Base-by-base conservation (phyloP, 2,329 filamentous ascomycete genomes). In the Cercospora citrullina region DNA sequence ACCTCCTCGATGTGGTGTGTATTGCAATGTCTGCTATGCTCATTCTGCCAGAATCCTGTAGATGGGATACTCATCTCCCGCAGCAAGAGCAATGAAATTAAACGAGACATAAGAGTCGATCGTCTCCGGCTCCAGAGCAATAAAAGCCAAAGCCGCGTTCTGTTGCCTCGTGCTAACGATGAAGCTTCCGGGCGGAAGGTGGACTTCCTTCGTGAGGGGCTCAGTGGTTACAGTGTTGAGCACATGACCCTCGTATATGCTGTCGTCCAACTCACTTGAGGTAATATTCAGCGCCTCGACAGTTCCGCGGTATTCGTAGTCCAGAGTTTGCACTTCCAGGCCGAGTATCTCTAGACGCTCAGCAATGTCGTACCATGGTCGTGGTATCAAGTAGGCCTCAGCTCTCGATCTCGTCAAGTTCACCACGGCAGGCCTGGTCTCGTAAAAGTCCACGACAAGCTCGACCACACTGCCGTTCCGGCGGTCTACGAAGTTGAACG, bases 21-120 rank as follows among this genome's bases (percentile, higher is more conserved):
- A 53, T 4, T n/a, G 23, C 14, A 26, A 5, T n/a, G 7, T 2
- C 23, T 53, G 23, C 14, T 3, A 28, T n/a, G 14, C n/a, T 18
- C 10, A 58, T 9, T 67, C 61, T 7, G 60, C 65, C 28, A 67
- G 45, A 21, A 69, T 62, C 28, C 72, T 63, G 63, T 75, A 80
- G 2, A 80, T 68, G 4, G 77, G 78, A 67, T 78, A 78, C 68
- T 76, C 51, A 63, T 79, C 77, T 5, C 77, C 78, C 5, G 75
- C 73, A 57, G 76, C 76, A 67, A 80, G 53, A 10, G 77, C 76
- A 28, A 80, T 75, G 51, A 80, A 76, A 3, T 76, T 76, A 67
- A 79, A 79, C 4, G 75, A 77, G 2, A 80, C 78, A 67, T 79
- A 80, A 6, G 74, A 77, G 45, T 80, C 78, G 42, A 78, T 77